Conservation (phyloP, 2,329 filamentous ascomycete genomes). For the Pseudogymnoascus verrucosus region DNA sequence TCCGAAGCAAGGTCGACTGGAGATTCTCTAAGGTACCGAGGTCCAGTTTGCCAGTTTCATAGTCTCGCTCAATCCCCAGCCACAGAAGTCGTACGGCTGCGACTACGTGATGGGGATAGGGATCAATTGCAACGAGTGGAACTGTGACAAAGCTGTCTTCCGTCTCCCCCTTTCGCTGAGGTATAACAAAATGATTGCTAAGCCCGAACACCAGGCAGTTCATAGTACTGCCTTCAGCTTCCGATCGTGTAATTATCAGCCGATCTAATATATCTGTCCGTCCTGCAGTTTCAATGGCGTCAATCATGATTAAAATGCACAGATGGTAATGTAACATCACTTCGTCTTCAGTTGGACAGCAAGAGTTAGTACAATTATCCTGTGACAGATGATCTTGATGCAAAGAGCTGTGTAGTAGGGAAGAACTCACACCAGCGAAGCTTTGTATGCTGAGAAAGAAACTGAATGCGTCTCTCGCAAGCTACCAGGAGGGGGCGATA, state of each 20-base stretch:
- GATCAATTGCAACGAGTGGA: conserved; percentile 27
- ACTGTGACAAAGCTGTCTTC: conserved; percentile 12
- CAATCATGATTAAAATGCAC: conserved; percentile 24
- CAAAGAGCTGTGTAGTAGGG: background rate
- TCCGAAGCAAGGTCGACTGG: conserved; percentile 21
- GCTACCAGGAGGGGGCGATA: conserved; percentile 23
- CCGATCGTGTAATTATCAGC: conserved; percentile 18
- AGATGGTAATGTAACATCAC: conserved; percentile 26
- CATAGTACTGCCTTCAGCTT: conserved; percentile 24
- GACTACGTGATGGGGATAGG: conserved; percentile 27
- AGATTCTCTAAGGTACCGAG: conserved; percentile 20
- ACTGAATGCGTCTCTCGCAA: conserved; percentile 26
- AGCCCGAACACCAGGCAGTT: conserved; percentile 25
- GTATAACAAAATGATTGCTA: conserved; percentile 22
- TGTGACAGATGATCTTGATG: background rate
- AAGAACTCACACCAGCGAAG: conserved; percentile 27
- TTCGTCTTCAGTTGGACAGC: conserved; percentile 17
- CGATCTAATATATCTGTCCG: conserved; percentile 23
- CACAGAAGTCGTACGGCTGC: conserved; percentile 24
- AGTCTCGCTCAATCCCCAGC: conserved; percentile 24
- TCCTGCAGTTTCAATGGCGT: conserved; percentile 23
- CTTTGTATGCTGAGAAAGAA: conserved; percentile 25
- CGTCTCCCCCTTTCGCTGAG: conserved; percentile 3
- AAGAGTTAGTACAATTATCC: background rate
- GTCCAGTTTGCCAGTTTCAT: conserved; percentile 20